Conservation (phyloP, 306 rosid genomes). For the Purshia tridentata region DNA sequence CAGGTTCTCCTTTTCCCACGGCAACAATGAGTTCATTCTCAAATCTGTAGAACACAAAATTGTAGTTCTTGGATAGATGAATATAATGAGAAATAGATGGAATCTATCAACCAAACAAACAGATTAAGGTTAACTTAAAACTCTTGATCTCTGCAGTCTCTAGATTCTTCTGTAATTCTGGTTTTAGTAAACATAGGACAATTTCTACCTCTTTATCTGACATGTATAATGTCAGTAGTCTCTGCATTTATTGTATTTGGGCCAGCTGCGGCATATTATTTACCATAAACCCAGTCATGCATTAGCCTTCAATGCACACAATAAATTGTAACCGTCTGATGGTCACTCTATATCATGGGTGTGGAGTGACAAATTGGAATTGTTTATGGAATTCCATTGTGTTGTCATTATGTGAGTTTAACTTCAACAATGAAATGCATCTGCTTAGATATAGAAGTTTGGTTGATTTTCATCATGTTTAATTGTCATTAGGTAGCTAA, state of each 20-base stretch:
- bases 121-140: background rate
- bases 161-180: background rate
- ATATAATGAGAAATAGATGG: constrained; percentile 3
- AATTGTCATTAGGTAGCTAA: background rate
- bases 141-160: background rate
- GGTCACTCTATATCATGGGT: background rate
- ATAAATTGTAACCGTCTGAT: background rate
- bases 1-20: constrained; percentile 95
- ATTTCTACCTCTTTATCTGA: background rate
- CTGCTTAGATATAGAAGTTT: background rate
- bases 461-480: background rate
- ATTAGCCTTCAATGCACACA: too few species aligned
- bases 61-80: constrained; percentile 16
- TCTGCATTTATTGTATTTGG: background rate
- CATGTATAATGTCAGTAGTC: background rate
- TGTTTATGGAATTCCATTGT: background rate
- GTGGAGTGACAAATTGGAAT: background rate
- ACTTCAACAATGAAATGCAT: background rate
- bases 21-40: constrained; percentile 75
- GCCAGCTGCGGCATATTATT: background rate
- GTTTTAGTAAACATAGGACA: background rate
- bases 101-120: constrained; percentile 5
- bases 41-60: constrained; percentile 44
- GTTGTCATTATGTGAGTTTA: background rate
- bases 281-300: background rate